Evolutionary conservation across 1,139 yeast genomes (phyloP), one percentile per base, ranked within the genome.

Genomic region (Entelexis sorbosivorans): DNA sequence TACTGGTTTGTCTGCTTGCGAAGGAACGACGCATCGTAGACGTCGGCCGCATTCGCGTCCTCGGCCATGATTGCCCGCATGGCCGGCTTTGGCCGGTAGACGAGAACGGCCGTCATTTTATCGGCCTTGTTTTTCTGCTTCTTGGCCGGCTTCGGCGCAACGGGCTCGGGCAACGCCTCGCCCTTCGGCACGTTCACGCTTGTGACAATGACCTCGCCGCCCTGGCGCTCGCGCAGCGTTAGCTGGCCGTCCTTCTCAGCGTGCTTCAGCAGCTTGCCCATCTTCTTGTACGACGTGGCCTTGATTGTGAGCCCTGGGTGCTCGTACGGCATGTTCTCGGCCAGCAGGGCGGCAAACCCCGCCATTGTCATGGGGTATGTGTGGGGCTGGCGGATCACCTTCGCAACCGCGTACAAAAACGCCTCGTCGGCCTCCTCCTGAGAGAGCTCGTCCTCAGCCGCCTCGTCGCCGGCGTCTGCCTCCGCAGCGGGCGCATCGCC

Each of bases 211-310:
- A 76, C 73, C 31, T 86, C 69, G 61, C 84, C 94, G 56, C 89
- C 93, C 22, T 75, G 83, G 60, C 86, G 83, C 11, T 91, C 94
- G 59, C 86, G 85, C 16, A 81, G 67, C 50, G 76, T 76, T 28
- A 86, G 58, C 53, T 81, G 76, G 1, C 78, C 78, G 48, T 74
- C 73, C 63, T 87, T 89, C 57, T 84, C 95, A 81, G 88, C 86
- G 5, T 83, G 80, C 63, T 87, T 89, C 52, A 89, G 69, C 61
- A 81, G 87, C 65, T 88, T 89, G 20, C 89, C 75, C 1, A 93
- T 79, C 63, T 91, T 91, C 65, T 84, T 88, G 94, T 94, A 89
- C 3, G 89, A 78, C 0, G 96, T 81, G 61, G 79, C 82, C 66
- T 88, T 89, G 61, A 91, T 76, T 54, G 76, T 79, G 42, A 86